Percentiles rank a stretch among this genome's conserved stretches.
Evolutionary conservation across 805 yeast genomes (phyloP).

Genomic region (Hanseniaspora guilliermondii): DNA sequence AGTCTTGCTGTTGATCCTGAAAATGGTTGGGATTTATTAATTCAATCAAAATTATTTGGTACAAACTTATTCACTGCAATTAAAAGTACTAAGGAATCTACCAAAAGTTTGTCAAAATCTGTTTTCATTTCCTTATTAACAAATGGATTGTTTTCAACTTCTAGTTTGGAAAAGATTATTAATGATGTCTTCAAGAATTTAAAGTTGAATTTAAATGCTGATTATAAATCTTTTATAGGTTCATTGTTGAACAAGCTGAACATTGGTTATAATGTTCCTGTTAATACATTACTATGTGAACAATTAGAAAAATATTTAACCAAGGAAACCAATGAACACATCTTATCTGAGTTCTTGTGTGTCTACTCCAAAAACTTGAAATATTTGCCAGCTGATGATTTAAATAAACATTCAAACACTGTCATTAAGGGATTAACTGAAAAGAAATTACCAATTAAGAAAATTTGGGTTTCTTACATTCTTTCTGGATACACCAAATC

Average conservation of each 20-base stretch:
- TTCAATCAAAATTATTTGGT: slow-evolving; percentile 4
- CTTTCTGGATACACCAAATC: slow-evolving; percentile 15
- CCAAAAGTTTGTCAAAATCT: slow-evolving; percentile 40
- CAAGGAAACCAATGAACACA: slow-evolving; percentile 66
- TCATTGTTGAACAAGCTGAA: slow-evolving; percentile 32
- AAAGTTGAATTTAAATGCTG: slow-evolving; percentile 50
- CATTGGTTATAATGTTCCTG: slow-evolving; percentile 21
- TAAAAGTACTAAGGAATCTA: slow-evolving; percentile 59
- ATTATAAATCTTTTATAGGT: slow-evolving; percentile 47
- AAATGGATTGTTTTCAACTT: slow-evolving; percentile 21
- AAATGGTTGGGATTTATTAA: slow-evolving; percentile 5
- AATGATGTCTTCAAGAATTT: slow-evolving; percentile 46
- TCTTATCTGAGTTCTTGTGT: slow-evolving; percentile 38
- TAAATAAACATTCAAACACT: slow-evolving; percentile 22
- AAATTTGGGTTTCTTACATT: slow-evolving; percentile 52
- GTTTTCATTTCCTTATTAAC: slow-evolving; percentile 23
- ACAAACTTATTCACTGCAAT: slow-evolving; percentile 29
- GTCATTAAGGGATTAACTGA: slow-evolving; percentile 53
- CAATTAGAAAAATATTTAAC: slow-evolving; percentile 40
- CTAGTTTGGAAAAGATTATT: slow-evolving; percentile 28
- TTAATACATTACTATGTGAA: slow-evolving; percentile 30
- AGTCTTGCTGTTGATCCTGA: not conserved
- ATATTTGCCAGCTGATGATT: slow-evolving; percentile 20
- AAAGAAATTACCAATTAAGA: slow-evolving; percentile 48
- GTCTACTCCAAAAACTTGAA: slow-evolving; percentile 39